These are phyloP conservation scores for Dendrobium nobile DNA, from an alignment of 106 monocot species.

Conservation along the genomic window DNA sequence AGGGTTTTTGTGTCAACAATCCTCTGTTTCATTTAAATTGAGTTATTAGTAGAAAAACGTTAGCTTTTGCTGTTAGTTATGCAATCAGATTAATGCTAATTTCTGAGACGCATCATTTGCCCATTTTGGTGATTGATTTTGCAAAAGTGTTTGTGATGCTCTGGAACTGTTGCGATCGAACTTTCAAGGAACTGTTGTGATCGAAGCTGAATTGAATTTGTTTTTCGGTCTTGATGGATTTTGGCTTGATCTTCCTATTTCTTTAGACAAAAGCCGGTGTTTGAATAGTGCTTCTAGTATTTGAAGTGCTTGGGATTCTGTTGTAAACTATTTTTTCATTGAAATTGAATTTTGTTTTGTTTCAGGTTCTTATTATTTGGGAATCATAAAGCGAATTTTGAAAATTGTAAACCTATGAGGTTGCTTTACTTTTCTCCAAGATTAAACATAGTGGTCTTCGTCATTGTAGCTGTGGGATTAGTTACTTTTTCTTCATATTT, in stretches of 20 bases:
- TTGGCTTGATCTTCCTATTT: not conserved
- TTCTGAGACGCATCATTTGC: not conserved
- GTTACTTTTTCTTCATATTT: conserved; percentile 26
- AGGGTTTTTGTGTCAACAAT: not conserved
- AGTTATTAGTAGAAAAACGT: not conserved
- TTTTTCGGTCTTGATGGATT: not conserved
- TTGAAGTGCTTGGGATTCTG: not conserved
- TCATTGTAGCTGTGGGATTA: conserved; percentile 17
- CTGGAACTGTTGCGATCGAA: too few species aligned
- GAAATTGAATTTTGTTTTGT: not conserved
- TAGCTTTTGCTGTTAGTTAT: too few species aligned
- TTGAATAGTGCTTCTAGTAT: not conserved
- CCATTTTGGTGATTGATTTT: not conserved
- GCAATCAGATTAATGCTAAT: too few species aligned
- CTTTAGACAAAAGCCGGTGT: not conserved
- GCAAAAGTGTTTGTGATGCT: not conserved
- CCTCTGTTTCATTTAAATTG: not conserved
- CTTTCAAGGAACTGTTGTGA: too few species aligned
- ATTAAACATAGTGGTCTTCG: conserved; percentile 17
- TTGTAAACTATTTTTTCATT: not conserved
- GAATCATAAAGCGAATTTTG: not conserved
- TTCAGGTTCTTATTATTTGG: not conserved
- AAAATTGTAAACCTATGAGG: conserved; percentile 16
- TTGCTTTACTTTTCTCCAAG: conserved; percentile 34
- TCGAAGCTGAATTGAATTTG: too few species aligned